Percentiles rank a stretch among this genome's conserved stretches.
Evolutionary conservation across 768 basidiomycete species (phyloP).

Genomic region (Fomitopsis serialis): DNA sequence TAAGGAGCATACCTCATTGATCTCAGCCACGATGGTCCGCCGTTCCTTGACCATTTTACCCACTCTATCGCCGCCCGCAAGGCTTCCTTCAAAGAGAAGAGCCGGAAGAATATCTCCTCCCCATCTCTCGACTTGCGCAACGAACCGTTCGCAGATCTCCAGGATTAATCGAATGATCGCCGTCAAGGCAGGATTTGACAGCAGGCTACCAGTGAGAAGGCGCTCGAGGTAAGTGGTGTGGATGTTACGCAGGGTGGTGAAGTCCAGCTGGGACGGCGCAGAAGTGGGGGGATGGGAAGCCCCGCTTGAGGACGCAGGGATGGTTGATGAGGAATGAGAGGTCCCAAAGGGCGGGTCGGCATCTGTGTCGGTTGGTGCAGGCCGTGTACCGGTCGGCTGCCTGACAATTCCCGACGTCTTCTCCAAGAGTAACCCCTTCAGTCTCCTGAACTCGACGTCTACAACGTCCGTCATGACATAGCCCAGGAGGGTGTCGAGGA

Average conservation of each 20-base stretch:
- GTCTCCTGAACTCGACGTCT: slow-evolving; percentile 71
- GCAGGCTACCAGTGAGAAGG: slow-evolving; percentile 71
- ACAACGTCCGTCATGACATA: slow-evolving; percentile 91
- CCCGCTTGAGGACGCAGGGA: slow-evolving; percentile 23
- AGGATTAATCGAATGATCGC: slow-evolving; percentile 65
- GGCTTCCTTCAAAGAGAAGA: slow-evolving; percentile 74
- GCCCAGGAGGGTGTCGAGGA: slow-evolving; percentile 74
- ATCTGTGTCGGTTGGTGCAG: neutral
- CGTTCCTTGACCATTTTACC: slow-evolving; percentile 74
- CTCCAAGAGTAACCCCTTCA: slow-evolving; percentile 51
- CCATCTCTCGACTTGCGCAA: slow-evolving; percentile 88
- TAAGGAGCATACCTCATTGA: slow-evolving; percentile 57
- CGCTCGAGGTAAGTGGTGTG: slow-evolving; percentile 80
- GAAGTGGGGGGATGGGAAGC: slow-evolving; percentile 18
- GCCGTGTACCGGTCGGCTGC: slow-evolving; percentile 16
- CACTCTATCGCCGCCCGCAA: slow-evolving; percentile 52
- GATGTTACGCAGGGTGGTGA: slow-evolving; percentile 78
- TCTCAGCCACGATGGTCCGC: slow-evolving; percentile 61
- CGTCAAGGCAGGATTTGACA: slow-evolving; percentile 61
- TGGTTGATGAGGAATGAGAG: slow-evolving; percentile 4
- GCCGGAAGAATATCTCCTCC: slow-evolving; percentile 87
- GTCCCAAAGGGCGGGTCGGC: slow-evolving; percentile 1
- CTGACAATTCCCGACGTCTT: slow-evolving; percentile 14
- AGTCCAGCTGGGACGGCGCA: slow-evolving; percentile 56
- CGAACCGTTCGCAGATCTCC: slow-evolving; percentile 81